Conservation (phyloP, 1,284 basidiomycete genomes). For the Ganoderma multipileum region DNA sequence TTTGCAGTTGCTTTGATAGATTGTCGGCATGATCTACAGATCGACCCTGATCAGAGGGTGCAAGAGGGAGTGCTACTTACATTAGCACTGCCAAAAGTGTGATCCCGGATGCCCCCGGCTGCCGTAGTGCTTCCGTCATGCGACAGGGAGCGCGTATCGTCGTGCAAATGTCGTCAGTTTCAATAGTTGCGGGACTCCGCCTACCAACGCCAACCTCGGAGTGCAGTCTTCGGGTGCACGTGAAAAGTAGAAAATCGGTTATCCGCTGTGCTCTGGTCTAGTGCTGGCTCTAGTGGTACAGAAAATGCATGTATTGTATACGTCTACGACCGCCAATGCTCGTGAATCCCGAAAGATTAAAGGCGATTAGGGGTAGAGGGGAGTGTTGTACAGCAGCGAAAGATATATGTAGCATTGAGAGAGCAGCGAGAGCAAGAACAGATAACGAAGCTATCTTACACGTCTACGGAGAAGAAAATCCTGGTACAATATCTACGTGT, state of each 20-base stretch:
- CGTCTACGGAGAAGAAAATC: background rate
- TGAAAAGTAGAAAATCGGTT: background rate
- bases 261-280: background rate
- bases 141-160: background rate
- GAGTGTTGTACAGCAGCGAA: background rate
- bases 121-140: too few relatives aligned
- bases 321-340: constrained; percentile 1
- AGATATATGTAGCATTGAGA: background rate
- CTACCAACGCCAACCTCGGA: background rate
- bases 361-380: background rate
- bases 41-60: background rate
- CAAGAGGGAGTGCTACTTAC: background rate
- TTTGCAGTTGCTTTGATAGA: background rate
- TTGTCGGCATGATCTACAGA: background rate
- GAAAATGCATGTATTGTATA: background rate
- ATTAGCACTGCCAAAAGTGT: background rate
- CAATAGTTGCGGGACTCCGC: background rate
- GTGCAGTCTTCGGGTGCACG: background rate
- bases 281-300: background rate
- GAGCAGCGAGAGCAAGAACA: background rate
- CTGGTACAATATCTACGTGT: background rate
- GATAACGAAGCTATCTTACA: background rate
- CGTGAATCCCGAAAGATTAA: background rate
- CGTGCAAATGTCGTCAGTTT: background rate
- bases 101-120: background rate